phyloP scores from a whole-genome alignment of 2,329 filamentous ascomycete genomes.

The Pseudocercospora musae region DNA sequence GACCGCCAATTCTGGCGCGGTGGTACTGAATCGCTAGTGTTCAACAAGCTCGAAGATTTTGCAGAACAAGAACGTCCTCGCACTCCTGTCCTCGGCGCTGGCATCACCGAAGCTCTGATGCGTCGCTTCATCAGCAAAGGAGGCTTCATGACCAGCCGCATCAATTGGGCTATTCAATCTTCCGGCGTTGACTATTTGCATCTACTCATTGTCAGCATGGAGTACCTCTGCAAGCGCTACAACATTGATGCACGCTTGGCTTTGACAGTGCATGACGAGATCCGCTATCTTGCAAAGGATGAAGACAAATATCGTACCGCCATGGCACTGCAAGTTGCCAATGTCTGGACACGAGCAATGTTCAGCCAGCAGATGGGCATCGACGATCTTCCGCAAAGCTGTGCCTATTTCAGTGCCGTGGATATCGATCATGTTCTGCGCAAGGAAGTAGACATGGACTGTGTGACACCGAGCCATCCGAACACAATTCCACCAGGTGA shows the following conservation, averaged over 20 bases:
- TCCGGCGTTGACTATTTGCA: slow-evolving; percentile 97
- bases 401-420: slow-evolving; percentile 92
- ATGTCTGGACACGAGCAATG: slow-evolving; percentile 96
- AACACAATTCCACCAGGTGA: slow-evolving; percentile 78
- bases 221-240: slow-evolving; percentile 82
- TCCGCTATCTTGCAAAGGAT: slow-evolving; percentile 83
- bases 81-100: slow-evolving; percentile 88
- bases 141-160: slow-evolving; percentile 89
- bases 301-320: slow-evolving; percentile 84
- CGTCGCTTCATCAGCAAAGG: slow-evolving; percentile 81
- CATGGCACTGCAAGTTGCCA: slow-evolving; percentile 89
- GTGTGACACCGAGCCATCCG: slow-evolving; percentile 82
- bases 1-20: slow-evolving; percentile 87
- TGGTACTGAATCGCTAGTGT: slow-evolving; percentile 94
- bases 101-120: slow-evolving; percentile 95
- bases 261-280: slow-evolving; percentile 96
- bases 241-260: slow-evolving; percentile 80
- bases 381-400: slow-evolving; percentile 86
- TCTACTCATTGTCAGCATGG: slow-evolving; percentile 89
- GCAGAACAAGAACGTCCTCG: slow-evolving; percentile 88
- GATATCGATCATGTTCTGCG: slow-evolving; percentile 94
- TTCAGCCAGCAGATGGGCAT: slow-evolving; percentile 97
- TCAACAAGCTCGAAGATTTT: slow-evolving; percentile 97
- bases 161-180: slow-evolving; percentile 99
- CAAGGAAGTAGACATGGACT: slow-evolving; percentile 98